Conservation (phyloP, 805 yeast species). For the Starmerella vitae region DNA sequence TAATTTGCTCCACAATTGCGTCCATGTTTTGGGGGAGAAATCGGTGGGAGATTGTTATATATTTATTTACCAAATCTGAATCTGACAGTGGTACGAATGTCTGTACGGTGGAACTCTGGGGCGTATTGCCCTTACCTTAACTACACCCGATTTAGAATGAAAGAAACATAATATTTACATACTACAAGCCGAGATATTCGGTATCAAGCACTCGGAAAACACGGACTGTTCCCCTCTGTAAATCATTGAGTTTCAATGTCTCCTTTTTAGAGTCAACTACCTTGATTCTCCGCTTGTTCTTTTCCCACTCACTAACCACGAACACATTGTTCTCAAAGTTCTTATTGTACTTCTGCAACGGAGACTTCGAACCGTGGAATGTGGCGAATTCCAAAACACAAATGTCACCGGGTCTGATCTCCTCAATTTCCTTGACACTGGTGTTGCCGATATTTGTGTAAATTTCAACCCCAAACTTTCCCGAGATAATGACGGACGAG, state of each 20-base stretch:
- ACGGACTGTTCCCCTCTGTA: slow-evolving; percentile 65
- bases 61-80: too few relatives aligned
- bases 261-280: slow-evolving; percentile 37
- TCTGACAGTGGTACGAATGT: too few relatives aligned
- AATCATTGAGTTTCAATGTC: slow-evolving; percentile 53
- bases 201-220: slow-evolving; percentile 63
- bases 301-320: slow-evolving; percentile 64
- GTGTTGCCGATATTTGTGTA: slow-evolving; percentile 44
- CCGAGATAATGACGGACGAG: background rate
- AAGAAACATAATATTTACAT: too few relatives aligned
- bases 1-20: too few relatives aligned
- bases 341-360: slow-evolving; percentile 42
- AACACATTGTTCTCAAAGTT: slow-evolving; percentile 45
- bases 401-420: slow-evolving; percentile 72
- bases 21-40: too few relatives aligned
- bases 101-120: too few relatives aligned
- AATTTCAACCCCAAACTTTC: slow-evolving; percentile 47
- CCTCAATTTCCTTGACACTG: slow-evolving; percentile 40
- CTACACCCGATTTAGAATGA: too few relatives aligned
- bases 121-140: too few relatives aligned
- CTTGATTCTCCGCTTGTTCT: slow-evolving; percentile 38
- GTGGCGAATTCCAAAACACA: slow-evolving; percentile 61
- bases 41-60: too few relatives aligned
- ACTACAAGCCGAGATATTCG: background rate
- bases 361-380: slow-evolving; percentile 50